These are phyloP conservation scores for Tolypocladium sp. DNA, from an alignment of 2,329 filamentous ascomycete genomes.

Conservation along the genomic window DNA sequence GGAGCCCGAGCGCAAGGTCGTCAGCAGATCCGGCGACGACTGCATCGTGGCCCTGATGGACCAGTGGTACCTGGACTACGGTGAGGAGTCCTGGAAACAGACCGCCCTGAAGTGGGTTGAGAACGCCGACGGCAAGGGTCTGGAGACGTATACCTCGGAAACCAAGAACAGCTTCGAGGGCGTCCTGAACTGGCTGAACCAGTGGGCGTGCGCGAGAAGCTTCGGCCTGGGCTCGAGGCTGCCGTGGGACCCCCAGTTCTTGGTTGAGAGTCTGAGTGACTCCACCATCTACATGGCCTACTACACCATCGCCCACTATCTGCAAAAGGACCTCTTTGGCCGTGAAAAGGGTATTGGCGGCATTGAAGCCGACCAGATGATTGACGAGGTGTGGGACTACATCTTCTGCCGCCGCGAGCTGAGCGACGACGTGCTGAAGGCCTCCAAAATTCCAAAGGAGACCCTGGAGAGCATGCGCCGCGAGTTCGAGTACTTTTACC, in stretches of 20 bases:
- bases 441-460: constrained; percentile 64
- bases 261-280: constrained; percentile 88
- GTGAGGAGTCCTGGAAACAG: constrained; percentile 78
- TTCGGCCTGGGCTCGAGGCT: constrained; percentile 91
- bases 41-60: constrained; percentile 90
- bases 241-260: constrained; percentile 83
- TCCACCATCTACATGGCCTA: constrained; percentile 88
- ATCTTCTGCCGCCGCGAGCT: constrained; percentile 72
- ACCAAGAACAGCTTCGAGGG: constrained; percentile 74
- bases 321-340: constrained; percentile 84
- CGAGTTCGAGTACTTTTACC: constrained; percentile 97
- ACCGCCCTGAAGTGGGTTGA: constrained; percentile 64
- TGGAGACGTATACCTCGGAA: constrained; percentile 75
- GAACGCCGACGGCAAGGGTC: constrained; percentile 52
- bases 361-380: constrained; percentile 78
- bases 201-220: constrained; percentile 89
- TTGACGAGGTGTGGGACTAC: constrained; percentile 93
- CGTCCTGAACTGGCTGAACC: constrained; percentile 84
- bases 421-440: constrained; percentile 52
- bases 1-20: constrained; percentile 83
- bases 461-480: constrained; percentile 72
- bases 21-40: constrained; percentile 82
- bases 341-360: constrained; percentile 58
- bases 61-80: constrained; percentile 98
- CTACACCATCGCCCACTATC: constrained; percentile 56